Evolutionary conservation across 768 basidiomycete genomes (phyloP).

Genomic region (Arthromyces matolae): DNA sequence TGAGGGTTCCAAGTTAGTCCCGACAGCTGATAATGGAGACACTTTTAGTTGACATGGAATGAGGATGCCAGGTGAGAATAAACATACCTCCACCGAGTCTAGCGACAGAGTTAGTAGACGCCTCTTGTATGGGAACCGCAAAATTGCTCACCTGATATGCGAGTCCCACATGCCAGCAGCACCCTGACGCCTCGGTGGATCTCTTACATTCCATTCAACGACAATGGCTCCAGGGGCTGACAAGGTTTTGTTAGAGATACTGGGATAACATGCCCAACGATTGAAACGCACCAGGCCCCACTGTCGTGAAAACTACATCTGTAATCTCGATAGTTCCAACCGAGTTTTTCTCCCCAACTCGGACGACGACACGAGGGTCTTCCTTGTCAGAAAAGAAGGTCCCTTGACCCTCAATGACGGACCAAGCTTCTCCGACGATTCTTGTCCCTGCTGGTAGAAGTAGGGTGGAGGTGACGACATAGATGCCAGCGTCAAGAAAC

Average conservation of each 20-base stretch:
- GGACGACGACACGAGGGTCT: conserved; percentile 43
- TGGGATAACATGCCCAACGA: neutral
- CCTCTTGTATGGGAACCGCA: neutral
- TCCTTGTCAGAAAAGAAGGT: conserved; percentile 40
- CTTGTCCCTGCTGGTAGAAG: conserved; percentile 54
- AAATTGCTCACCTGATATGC: conserved; percentile 44
- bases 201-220: conserved; percentile 62
- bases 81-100: conserved; percentile 41
- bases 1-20: conserved; percentile 45
- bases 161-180: conserved; percentile 59
- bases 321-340: conserved; percentile 55
- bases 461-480: conserved; percentile 51
- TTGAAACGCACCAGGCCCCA: conserved; percentile 21
- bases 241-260: too few relatives aligned
- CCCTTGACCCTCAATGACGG: conserved; percentile 51
- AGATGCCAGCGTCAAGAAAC: conserved; percentile 72
- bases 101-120: neutral
- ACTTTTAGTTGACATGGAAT: neutral
- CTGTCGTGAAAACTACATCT: conserved; percentile 47
- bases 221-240: conserved; percentile 59
- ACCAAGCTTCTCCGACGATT: conserved; percentile 61
- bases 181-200: conserved; percentile 50
- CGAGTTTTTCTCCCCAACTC: conserved; percentile 46
- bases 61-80: too few relatives aligned
- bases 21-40: conserved; percentile 35